Base-by-base conservation (phyloP, 305 asterid genomes). In the Fraxinus nigra region DNA sequence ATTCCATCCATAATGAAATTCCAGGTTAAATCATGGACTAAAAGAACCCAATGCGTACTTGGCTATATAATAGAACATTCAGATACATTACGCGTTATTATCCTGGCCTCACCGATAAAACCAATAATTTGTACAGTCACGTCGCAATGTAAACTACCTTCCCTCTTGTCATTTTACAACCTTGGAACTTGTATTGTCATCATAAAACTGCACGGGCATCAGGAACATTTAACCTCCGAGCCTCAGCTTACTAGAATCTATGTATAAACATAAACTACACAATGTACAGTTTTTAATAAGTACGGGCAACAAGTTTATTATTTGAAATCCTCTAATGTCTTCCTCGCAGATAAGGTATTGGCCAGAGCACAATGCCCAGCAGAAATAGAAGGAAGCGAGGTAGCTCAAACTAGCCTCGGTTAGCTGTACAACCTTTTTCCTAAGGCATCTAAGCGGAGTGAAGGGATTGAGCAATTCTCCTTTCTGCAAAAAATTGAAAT, bases 341-440 rank as follows among this genome's bases (percentile, higher is more conserved):
- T 76, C 77, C 69, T 46, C 7, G 40, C 67, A 77, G 82, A 83
- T 38, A 72, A 78, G 73, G 26, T 69, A 69, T 30, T 11, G 34
- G 35, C 37, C 40, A 14, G 75, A 28, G 70, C 78, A 84, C 76
- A 79, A 77, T 81, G 82, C 54, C 82, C 63, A 56, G 84, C 77
- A 76, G 85, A 76, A 80, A 20, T 63, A 69, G 22, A 28, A 11
- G 75, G 75, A 70, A 32, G 26, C 40, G 88, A 82, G 91, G 90
- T 76, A 86, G 92, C 91, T 88, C 91, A 87, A 90, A 90, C 92
- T 90, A 88, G 88, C 91, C 90, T 91, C 92, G 35, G 91, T 96
- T 91, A 95, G 98, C 98, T 90, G 98, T 96, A 96, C 98, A 92
- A 84, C 90, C 87, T 84, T 81, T 84, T 90, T 86, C 94, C 91